These are phyloP conservation scores for Poronia punctata DNA, from an alignment of 495 filamentous ascomycete genomes.

Conservation along the genomic window DNA sequence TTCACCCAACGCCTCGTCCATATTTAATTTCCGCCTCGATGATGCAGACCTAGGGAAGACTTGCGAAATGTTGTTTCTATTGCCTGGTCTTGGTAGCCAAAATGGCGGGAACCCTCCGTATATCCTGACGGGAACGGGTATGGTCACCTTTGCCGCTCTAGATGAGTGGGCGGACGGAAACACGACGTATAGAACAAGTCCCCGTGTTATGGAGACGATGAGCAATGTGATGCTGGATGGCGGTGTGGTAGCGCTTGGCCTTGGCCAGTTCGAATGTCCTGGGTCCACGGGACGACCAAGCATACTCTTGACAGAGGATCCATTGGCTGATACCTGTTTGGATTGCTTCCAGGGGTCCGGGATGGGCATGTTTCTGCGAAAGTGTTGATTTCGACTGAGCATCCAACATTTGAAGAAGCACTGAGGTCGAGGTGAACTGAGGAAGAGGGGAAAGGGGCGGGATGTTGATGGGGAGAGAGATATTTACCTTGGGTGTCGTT, in stretches of 20 bases:
- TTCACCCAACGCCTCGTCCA: constrained; percentile 47
- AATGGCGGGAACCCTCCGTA: constrained; percentile 30
- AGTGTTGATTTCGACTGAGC: too few relatives aligned
- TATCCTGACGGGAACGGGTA: constrained; percentile 51
- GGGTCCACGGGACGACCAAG: constrained; percentile 1
- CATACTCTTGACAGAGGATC: constrained; percentile 3
- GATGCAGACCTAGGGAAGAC: constrained; percentile 46
- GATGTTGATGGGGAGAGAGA: too few relatives aligned
- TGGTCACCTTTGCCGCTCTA: constrained; percentile 47
- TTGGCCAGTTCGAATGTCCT: constrained; percentile 15
- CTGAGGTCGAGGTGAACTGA: too few relatives aligned
- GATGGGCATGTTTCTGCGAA: constrained; percentile 5
- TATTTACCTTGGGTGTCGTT: too few relatives aligned
- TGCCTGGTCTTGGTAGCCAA: constrained; percentile 54
- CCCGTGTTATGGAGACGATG: constrained; percentile 29
- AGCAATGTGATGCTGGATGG: constrained; percentile 5
- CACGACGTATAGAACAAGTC: constrained; percentile 48
- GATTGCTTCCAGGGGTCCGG: constrained; percentile 5
- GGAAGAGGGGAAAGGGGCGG: too few relatives aligned
- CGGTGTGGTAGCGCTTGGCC: constrained; percentile 6
- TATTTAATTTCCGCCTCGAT: constrained; percentile 69
- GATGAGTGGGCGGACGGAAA: constrained; percentile 24
- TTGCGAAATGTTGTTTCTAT: constrained; percentile 56
- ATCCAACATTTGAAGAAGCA: too few relatives aligned
- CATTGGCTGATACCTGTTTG: constrained; percentile 10